A percentile compares a stretch with the other conserved stretches of the same genome.
Conservation (phyloP, 352 stramenopile species). For the Peronospora farinosa region DNA sequence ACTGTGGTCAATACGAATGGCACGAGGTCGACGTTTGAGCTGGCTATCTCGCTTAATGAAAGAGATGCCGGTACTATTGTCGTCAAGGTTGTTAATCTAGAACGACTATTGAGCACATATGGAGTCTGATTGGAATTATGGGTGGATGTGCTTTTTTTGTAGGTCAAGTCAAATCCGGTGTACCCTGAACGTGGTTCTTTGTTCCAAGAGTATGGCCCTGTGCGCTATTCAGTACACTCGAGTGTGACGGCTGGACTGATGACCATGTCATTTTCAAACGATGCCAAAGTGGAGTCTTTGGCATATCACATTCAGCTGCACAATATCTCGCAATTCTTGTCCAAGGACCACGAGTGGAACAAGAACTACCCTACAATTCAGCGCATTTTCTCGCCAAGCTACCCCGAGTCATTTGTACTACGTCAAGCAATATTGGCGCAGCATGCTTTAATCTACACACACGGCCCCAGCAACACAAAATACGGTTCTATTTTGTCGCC, state of each 20-base stretch:
- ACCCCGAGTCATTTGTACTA: constrained; percentile 25
- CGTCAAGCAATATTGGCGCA: constrained; percentile 34
- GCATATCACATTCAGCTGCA: constrained; percentile 36
- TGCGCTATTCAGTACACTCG: constrained; percentile 36
- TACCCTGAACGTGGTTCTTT: background rate
- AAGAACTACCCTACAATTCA: constrained; percentile 36
- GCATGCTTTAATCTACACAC: constrained; percentile 35
- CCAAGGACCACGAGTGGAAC: constrained; percentile 36
- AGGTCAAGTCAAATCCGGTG: constrained; percentile 27
- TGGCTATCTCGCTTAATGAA: constrained; percentile 19
- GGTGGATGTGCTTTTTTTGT: background rate
- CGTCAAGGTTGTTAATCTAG: constrained; percentile 13
- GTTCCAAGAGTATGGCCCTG: constrained; percentile 27
- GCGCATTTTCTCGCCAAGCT: constrained; percentile 33
- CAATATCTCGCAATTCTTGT: constrained; percentile 30
- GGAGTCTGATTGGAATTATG: constrained; percentile 1
- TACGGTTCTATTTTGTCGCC: constrained; percentile 24
- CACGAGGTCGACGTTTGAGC: constrained; percentile 19
- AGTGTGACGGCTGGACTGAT: constrained; percentile 33
- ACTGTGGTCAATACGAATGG: constrained; percentile 23
- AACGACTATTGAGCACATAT: background rate
- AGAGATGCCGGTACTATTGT: constrained; percentile 25
- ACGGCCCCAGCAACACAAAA: constrained; percentile 24
- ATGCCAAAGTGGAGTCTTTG: constrained; percentile 27
- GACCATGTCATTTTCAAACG: constrained; percentile 29